phyloP scores from a whole-genome alignment of 2,329 filamentous ascomycete genomes.

The Thielaviopsis euricoi region DNA sequence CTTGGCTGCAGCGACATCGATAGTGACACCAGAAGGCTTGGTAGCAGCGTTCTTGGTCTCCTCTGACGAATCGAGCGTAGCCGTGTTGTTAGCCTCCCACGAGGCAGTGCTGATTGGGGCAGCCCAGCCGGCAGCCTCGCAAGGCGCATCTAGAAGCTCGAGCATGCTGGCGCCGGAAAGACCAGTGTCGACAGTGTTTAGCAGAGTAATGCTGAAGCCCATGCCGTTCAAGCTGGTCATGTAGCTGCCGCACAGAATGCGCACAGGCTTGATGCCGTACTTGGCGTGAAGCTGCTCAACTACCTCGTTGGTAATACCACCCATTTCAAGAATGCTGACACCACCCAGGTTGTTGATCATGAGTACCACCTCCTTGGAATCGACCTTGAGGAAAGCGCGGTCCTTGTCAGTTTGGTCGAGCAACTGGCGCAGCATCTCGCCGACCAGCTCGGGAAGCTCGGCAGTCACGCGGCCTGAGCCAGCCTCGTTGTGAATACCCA shows the following conservation, averaged over 20 bases:
- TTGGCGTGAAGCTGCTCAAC: slow-evolving; percentile 40
- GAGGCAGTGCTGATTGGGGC: slow-evolving; percentile 44
- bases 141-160: slow-evolving; percentile 51
- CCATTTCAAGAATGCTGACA: slow-evolving; percentile 54
- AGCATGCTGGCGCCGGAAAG: slow-evolving; percentile 46
- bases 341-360: slow-evolving; percentile 64
- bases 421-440: slow-evolving; percentile 53
- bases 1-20: slow-evolving; percentile 34
- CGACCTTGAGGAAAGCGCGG: slow-evolving; percentile 50
- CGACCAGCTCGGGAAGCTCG: slow-evolving; percentile 37
- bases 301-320: slow-evolving; percentile 55
- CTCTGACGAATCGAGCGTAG: slow-evolving; percentile 17
- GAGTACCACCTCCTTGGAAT: slow-evolving; percentile 47
- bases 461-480: slow-evolving; percentile 36
- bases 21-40: slow-evolving; percentile 31
- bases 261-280: slow-evolving; percentile 44
- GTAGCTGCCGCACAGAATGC: slow-evolving; percentile 53
- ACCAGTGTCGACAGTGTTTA: slow-evolving; percentile 45
- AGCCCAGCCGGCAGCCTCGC: slow-evolving; percentile 55
- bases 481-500: slow-evolving; percentile 64
- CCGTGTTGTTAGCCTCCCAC: slow-evolving; percentile 41
- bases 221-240: slow-evolving; percentile 67
- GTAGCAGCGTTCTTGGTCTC: slow-evolving; percentile 22
- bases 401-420: slow-evolving; percentile 50
- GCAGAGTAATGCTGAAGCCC: slow-evolving; percentile 56